Evolutionary conservation across 768 basidiomycete genomes (phyloP).

Genomic region (Sutorius australiensis): DNA sequence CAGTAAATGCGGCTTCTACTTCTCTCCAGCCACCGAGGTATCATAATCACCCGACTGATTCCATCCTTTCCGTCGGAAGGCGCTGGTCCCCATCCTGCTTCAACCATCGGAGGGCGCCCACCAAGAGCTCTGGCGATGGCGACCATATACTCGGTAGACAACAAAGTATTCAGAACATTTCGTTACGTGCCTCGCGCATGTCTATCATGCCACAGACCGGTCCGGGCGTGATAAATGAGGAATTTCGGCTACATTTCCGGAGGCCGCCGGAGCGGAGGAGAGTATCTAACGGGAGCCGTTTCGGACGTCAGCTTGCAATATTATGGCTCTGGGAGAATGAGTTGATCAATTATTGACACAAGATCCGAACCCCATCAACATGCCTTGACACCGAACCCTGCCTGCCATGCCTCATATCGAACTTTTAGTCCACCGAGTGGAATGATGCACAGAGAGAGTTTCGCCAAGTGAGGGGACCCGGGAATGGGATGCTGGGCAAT

Average conservation of each 20-base stretch:
- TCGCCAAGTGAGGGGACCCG: neutral
- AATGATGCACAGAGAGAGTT: no score
- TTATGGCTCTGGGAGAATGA: neutral
- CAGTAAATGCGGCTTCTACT: neutral
- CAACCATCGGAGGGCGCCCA: neutral
- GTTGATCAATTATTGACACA: neutral
- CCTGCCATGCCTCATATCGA: neutral
- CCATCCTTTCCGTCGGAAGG: neutral
- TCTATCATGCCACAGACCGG: neutral
- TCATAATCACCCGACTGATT: neutral
- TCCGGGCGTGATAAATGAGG: neutral
- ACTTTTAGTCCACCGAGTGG: neutral
- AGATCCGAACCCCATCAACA: constrained; percentile 2
- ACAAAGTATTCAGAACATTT: neutral
- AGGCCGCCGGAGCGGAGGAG: constrained; percentile 1
- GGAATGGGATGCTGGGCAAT: neutral
- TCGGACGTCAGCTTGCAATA: neutral
- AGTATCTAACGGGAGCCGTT: neutral
- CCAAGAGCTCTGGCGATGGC: neutral
- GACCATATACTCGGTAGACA: neutral
- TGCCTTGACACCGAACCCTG: neutral
- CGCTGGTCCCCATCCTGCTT: neutral
- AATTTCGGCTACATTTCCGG: neutral
- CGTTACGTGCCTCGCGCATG: neutral
- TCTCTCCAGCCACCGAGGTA: neutral